Conservation (phyloP, 257 asterid species). For the Jaltomata sinuosa region DNA sequence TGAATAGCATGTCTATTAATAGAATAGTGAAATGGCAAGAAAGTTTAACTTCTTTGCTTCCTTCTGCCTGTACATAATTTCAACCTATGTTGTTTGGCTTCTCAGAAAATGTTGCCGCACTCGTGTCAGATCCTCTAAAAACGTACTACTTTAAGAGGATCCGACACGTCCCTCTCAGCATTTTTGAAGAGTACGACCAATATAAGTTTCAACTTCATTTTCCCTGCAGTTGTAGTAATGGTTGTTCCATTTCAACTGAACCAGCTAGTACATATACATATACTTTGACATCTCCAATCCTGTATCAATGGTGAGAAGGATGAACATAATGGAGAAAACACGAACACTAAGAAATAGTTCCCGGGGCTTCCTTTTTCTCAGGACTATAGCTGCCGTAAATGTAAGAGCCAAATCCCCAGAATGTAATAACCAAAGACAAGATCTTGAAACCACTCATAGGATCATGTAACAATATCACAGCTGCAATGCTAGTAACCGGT, state of each 20-base stretch:
- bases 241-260: not conserved
- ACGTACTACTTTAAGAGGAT: not conserved
- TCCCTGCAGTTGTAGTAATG: not conserved
- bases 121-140: not conserved
- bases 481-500: constrained; percentile 77
- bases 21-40: not conserved
- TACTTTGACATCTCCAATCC: not conserved
- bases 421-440: constrained; percentile 54
- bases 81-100: not conserved
- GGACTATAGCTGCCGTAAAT: constrained; percentile 52
- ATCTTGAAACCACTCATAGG: constrained; percentile 98
- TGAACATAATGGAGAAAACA: not conserved
- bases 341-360: not conserved
- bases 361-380: constrained; percentile 16
- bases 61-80: not conserved
- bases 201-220: not conserved
- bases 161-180: not conserved
- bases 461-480: constrained; percentile 52
- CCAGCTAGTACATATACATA: not conserved
- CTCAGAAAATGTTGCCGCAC: not conserved
- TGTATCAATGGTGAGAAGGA: not conserved
- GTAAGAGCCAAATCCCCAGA: constrained; percentile 87
- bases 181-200: not conserved
- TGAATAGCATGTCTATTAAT: not conserved
- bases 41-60: not conserved